A percentile compares a stretch with the other conserved stretches of the same genome.
These are phyloP conservation scores for Polytrichum commune DNA, from an alignment of 225 moss, liverwort and hornwort species.

Conservation along the genomic window DNA sequence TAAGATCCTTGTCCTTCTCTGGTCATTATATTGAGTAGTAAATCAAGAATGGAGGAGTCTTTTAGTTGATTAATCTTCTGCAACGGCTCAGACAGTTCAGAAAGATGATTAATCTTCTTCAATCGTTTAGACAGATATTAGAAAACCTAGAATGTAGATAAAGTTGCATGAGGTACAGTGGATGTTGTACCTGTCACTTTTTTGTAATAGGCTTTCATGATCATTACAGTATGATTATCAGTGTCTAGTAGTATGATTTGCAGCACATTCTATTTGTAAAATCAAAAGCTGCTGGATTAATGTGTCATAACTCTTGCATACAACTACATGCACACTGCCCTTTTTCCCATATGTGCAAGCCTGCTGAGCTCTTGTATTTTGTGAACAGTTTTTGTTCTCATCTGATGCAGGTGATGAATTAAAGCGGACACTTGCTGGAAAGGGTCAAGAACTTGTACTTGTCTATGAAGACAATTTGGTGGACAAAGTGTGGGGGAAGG, in stretches of 20 bases:
- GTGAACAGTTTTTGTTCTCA: constrained; percentile 94
- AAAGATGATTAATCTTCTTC: too few relatives aligned
- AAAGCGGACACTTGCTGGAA: constrained; percentile 66
- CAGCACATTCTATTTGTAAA: neutral
- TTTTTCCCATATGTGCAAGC: constrained; percentile 18
- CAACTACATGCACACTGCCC: neutral
- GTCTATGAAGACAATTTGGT: constrained; percentile 78
- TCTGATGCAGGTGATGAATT: constrained; percentile 93
- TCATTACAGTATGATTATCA: neutral
- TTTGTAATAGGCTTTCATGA: neutral
- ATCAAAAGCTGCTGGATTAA: neutral
- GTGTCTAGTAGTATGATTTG: neutral
- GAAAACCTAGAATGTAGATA: too few relatives aligned
- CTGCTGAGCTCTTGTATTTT: constrained; percentile 54
- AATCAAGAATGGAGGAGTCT: too few relatives aligned
- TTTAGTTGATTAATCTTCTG: too few relatives aligned
- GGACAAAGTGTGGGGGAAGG: constrained; percentile 81
- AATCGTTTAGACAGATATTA: too few relatives aligned
- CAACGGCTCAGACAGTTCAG: too few relatives aligned
- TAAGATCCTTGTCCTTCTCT: constrained; percentile 27
- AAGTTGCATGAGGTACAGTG: neutral
- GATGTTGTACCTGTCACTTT: neutral
- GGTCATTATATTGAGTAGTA: too few relatives aligned
- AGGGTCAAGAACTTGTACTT: constrained; percentile 70
- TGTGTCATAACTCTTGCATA: neutral